Evolutionary conservation across 371 early-diverging fungal genomes (phyloP), one percentile per base, ranked within the genome.

Genomic region (Apophysomyces elegans): DNA sequence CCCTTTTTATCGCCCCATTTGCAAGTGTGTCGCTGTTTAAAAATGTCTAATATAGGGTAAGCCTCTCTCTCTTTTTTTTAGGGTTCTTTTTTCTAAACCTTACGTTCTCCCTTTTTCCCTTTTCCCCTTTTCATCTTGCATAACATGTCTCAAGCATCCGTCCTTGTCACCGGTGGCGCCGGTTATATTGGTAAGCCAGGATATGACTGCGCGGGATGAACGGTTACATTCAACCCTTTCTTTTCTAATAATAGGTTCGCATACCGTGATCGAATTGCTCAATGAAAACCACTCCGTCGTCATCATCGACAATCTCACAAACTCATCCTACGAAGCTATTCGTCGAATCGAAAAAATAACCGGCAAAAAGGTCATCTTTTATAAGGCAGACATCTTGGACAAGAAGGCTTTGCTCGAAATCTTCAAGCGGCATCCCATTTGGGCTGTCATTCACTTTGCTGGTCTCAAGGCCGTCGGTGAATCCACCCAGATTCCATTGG

Each of bases 181-280:
- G 83, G 83, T 60, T 83, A 83, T 71, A 83, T 83, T 56, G 92
- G 81, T 81, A 76, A 69, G 56, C 37, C 13, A 11, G n/a, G 57
- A 46, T 11, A 37, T 32, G 37, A 18, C 26, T 13, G 36, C 8
- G 37, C 5, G 7, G 50, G 0, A 45, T 45, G 26, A 60, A 26
- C 32, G 2, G 32, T 3, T 26, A 1, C 32, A 26, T 26, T 26
- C 32, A 26, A 26, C 32, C 32, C 32, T 26, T 26, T 26, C 32
- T 26, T 26, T 26, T 44, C 21, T 21, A 36, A 9, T 38, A 9
- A 63, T 9, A 79, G 96, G 97, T 56, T 95, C 95, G 14, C 96
- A 96, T 77, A 95, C 95, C 5, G 93, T 93, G 26, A 83, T 95
- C 61, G 93, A 95, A 69, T 86, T 97, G 43, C 72, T 95, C 43